These are phyloP conservation scores for Nakazawaea ambrosiae DNA, from an alignment of 805 yeast genomes.

Conservation along the genomic window DNA sequence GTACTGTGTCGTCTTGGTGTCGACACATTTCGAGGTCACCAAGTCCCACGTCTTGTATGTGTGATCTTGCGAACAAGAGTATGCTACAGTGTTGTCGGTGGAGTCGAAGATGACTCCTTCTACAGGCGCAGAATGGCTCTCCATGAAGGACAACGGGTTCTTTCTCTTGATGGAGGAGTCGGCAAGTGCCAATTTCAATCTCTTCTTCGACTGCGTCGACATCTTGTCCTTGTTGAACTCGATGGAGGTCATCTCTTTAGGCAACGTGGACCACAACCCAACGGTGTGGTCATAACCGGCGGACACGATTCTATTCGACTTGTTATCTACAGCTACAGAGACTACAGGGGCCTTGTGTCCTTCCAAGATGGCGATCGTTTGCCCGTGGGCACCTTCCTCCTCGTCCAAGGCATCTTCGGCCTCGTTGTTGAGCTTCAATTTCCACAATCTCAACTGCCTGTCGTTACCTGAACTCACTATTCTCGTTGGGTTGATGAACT, in stretches of 20 bases:
- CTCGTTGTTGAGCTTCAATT: slow-evolving; percentile 39
- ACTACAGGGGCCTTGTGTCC: slow-evolving; percentile 91
- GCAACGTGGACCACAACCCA: slow-evolving; percentile 84
- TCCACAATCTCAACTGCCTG: slow-evolving; percentile 85
- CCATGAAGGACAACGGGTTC: slow-evolving; percentile 72
- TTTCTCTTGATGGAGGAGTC: slow-evolving; percentile 74
- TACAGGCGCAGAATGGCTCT: slow-evolving; percentile 82
- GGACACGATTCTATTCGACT: slow-evolving; percentile 62
- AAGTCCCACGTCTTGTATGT: slow-evolving; percentile 95
- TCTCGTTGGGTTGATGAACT: slow-evolving; percentile 70
- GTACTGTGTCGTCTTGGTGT: slow-evolving; percentile 80
- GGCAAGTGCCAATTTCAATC: slow-evolving; percentile 74
- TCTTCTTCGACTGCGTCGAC: slow-evolving; percentile 80
- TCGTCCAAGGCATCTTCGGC: slow-evolving; percentile 24
- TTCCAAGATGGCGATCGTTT: slow-evolving; percentile 76
- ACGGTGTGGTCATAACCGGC: slow-evolving; percentile 77
- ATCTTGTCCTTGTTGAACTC: slow-evolving; percentile 36
- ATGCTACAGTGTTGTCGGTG: slow-evolving; percentile 72
- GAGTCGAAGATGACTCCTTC: slow-evolving; percentile 74
- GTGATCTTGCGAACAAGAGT: slow-evolving; percentile 95
- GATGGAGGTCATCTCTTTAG: slow-evolving; percentile 71
- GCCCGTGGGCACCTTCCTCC: slow-evolving; percentile 45
- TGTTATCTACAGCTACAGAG: slow-evolving; percentile 51
- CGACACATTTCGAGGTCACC: slow-evolving; percentile 77
- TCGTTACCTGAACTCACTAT: slow-evolving; percentile 86